Percentiles rank a stretch among this genome's conserved stretches.
Evolutionary conservation across 768 basidiomycete genomes (phyloP).

Genomic region (Kwoniella dendrophila): DNA sequence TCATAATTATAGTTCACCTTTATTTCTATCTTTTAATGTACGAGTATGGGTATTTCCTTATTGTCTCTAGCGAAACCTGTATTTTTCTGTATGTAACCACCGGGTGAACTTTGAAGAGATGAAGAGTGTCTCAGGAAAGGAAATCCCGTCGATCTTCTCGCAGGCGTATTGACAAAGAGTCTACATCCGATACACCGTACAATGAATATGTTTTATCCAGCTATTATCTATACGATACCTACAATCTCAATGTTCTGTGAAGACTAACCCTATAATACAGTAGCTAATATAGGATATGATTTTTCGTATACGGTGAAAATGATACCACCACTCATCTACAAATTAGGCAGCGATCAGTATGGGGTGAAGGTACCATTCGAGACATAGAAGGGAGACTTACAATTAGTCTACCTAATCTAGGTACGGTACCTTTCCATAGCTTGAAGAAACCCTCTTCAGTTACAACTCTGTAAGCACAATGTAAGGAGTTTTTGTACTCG

Average conservation of each 20-base stretch:
- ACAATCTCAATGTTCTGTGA: no score
- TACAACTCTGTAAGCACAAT: constrained; percentile 91
- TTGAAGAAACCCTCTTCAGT: constrained; percentile 88
- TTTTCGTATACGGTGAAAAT: constrained; percentile 86
- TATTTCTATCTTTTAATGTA: no score
- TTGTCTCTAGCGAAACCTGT: no score
- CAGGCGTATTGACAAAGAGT: no score
- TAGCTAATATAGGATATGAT: constrained; percentile 44
- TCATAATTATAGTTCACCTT: no score
- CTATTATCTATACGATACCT: background rate
- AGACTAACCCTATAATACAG: constrained; percentile 18
- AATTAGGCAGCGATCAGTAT: background rate
- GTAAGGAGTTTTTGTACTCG: constrained; percentile 90
- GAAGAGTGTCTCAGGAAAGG: no score
- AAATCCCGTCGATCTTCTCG: no score
- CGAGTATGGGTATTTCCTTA: no score
- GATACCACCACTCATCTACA: constrained; percentile 85
- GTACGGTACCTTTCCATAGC: constrained; percentile 97
- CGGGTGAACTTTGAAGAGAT: no score
- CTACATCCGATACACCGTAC: no score
- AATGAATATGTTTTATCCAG: background rate
- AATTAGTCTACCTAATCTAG: constrained; percentile 78
- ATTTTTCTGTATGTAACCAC: no score
- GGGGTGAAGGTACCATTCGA: background rate
- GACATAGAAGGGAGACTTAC: constrained; percentile 37